Evolutionary conservation across 1,284 basidiomycete species (phyloP).

Genomic region (Apiotrichum mycotoxinovorans): DNA sequence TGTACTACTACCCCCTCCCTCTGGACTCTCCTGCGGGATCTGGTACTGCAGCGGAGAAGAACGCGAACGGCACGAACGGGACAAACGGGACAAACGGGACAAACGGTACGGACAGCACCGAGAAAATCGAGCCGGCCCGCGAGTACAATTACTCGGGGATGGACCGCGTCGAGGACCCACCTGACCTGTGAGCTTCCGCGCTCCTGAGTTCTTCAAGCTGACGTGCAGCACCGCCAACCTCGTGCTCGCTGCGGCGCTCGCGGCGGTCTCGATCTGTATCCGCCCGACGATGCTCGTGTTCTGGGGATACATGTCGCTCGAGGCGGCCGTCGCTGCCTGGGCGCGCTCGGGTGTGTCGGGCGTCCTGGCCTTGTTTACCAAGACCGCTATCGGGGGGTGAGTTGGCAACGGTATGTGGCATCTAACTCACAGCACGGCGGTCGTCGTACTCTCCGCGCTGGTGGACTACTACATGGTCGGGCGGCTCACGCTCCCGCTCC

Average conservation of each 20-base stretch:
- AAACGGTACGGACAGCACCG: not conserved
- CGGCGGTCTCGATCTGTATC: slow-evolving; percentile 71
- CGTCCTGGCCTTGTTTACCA: not conserved
- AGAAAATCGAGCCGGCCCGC: not conserved
- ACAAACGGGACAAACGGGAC: not conserved
- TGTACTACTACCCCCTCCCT: slow-evolving; percentile 65
- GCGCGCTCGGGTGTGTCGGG: not conserved
- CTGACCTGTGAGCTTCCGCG: not conserved
- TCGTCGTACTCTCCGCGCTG: slow-evolving; percentile 31
- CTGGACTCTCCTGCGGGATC: not conserved
- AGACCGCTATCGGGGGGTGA: slow-evolving; percentile 17
- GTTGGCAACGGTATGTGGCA: not conserved
- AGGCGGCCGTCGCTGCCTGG: slow-evolving; percentile 5
- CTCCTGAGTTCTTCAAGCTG: not conserved
- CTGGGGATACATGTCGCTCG: slow-evolving; percentile 67
- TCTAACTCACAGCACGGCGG: slow-evolving; percentile 21
- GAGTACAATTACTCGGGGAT: not conserved
- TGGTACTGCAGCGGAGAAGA: not conserved
- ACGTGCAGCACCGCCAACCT: slow-evolving; percentile 27
- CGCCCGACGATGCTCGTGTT: slow-evolving; percentile 82
- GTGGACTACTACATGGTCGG: slow-evolving; percentile 45
- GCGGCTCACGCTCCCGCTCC: slow-evolving; percentile 38
- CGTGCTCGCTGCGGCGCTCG: slow-evolving; percentile 56
- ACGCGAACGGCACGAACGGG: too few relatives aligned
- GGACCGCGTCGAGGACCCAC: slow-evolving; percentile 3